phyloP scores from a whole-genome alignment of 2,329 filamentous ascomycete species.

The Clarireedia monteithiana region DNA sequence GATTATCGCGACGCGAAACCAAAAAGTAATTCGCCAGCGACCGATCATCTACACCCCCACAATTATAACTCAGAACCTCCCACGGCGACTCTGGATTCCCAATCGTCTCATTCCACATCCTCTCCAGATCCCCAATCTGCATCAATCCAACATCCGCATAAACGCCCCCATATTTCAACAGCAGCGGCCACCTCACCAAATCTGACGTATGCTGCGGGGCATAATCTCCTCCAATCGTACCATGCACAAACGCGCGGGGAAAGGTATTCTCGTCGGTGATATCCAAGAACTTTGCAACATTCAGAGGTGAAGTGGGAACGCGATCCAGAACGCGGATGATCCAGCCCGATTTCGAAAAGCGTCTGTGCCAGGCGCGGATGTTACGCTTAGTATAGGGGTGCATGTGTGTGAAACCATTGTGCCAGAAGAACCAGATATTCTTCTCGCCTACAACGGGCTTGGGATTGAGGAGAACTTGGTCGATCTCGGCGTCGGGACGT shows the following conservation, averaged over 20 bases:
- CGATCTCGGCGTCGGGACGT: conserved; percentile 39
- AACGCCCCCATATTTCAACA: conserved; percentile 49
- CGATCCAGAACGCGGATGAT: conserved; percentile 43
- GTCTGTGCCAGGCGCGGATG: conserved; percentile 45
- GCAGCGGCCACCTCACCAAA: conserved; percentile 47
- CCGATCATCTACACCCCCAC: conserved; percentile 30
- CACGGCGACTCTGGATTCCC: conserved; percentile 37
- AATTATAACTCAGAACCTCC: conserved; percentile 41
- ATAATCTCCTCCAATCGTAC: conserved; percentile 41
- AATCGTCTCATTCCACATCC: conserved; percentile 43
- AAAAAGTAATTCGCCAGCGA: conserved; percentile 44
- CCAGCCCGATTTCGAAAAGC: conserved; percentile 45
- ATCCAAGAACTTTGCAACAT: conserved; percentile 43
- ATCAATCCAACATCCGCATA: conserved; percentile 51
- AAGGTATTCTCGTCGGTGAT: conserved; percentile 36
- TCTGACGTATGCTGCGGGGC: conserved; percentile 48
- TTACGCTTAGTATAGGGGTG: conserved; percentile 45
- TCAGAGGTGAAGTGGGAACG: conserved; percentile 35
- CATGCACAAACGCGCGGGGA: conserved; percentile 43
- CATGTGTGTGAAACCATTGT: conserved; percentile 41
- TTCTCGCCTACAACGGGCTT: conserved; percentile 36
- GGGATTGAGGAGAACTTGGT: conserved; percentile 35
- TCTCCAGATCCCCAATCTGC: conserved; percentile 48
- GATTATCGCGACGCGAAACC: conserved; percentile 33
- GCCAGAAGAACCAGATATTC: conserved; percentile 54